Evolutionary conservation across 2,329 filamentous ascomycete species (phyloP).

Genomic region (Parafenestella ontariensis): DNA sequence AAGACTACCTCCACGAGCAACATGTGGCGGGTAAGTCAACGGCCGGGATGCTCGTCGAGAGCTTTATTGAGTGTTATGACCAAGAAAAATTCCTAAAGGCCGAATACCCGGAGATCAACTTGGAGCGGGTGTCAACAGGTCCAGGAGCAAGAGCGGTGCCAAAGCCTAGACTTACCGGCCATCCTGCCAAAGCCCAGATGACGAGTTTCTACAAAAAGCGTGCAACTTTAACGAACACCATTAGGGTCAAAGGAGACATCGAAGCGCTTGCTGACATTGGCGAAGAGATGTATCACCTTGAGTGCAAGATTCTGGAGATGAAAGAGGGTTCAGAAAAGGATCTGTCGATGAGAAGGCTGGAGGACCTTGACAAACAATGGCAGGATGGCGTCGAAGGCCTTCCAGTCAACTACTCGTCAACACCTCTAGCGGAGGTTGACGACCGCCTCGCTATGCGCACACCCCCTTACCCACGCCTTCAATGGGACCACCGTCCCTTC

Average conservation of each 20-base stretch:
- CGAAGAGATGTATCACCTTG: constrained; percentile 37
- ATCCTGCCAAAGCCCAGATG: constrained; percentile 13
- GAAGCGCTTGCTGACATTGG: constrained; percentile 32
- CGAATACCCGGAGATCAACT: constrained; percentile 21
- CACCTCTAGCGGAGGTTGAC: constrained; percentile 26
- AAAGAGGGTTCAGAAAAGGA: constrained; percentile 30
- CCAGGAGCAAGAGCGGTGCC: neutral
- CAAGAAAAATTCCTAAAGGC: constrained; percentile 7
- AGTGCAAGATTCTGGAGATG: constrained; percentile 33
- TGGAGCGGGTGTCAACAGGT: constrained; percentile 2
- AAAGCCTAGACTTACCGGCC: constrained; percentile 1
- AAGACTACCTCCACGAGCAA: constrained; percentile 30
- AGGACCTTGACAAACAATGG: constrained; percentile 42
- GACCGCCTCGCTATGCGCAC: constrained; percentile 37
- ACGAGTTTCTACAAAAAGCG: constrained; percentile 2
- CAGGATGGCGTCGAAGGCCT: constrained; percentile 3
- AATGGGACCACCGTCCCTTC: constrained; percentile 73
- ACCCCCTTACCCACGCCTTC: constrained; percentile 26
- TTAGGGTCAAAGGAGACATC: constrained; percentile 8
- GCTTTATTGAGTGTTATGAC: constrained; percentile 14
- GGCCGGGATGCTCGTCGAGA: constrained; percentile 22
- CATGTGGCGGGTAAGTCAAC: constrained; percentile 27
- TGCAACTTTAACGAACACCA: neutral
- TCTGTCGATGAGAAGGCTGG: constrained; percentile 40
- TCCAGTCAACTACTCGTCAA: constrained; percentile 5